Evolutionary conservation across 2,329 filamentous ascomycete species (phyloP).

Genomic region (Phialophora expanda): DNA sequence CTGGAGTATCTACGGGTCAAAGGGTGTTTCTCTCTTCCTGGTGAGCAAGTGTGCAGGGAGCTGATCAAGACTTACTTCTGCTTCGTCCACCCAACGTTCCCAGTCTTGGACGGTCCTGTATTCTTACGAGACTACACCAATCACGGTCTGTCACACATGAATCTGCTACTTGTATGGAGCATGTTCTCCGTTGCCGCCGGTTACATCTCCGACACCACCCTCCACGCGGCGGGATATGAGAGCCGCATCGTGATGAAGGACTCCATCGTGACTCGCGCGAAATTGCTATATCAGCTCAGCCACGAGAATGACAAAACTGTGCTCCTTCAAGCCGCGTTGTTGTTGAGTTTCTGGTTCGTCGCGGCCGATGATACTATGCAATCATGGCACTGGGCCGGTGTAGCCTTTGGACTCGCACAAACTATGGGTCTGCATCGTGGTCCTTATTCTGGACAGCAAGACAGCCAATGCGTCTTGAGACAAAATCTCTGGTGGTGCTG

Average conservation of each 20-base stretch:
- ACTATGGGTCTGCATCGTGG: slow-evolving; percentile 1
- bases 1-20: slow-evolving; percentile 2
- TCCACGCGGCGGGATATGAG: neutral
- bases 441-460: neutral
- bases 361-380: neutral
- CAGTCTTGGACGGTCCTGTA: neutral
- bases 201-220: slow-evolving; percentile 5
- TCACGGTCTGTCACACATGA: neutral
- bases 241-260: neutral
- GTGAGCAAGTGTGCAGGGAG: neutral
- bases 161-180: slow-evolving; percentile 8
- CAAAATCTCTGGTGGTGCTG: slow-evolving; percentile 8
- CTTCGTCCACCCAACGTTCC: neutral
- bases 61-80: neutral
- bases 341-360: slow-evolving; percentile 8
- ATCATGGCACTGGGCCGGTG: slow-evolving; percentile 1
- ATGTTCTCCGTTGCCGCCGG: slow-evolving; percentile 5
- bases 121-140: slow-evolving; percentile 2
- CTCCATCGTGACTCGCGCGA: neutral
- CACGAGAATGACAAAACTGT: slow-evolving; percentile 6
- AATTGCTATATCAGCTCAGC: neutral
- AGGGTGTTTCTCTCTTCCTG: slow-evolving; percentile 9
- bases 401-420: neutral
- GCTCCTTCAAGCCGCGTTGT: slow-evolving; percentile 1
- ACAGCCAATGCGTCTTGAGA: neutral